Base-by-base conservation (phyloP, 495 filamentous ascomycete genomes). In the Chaetomium tenue region DNA sequence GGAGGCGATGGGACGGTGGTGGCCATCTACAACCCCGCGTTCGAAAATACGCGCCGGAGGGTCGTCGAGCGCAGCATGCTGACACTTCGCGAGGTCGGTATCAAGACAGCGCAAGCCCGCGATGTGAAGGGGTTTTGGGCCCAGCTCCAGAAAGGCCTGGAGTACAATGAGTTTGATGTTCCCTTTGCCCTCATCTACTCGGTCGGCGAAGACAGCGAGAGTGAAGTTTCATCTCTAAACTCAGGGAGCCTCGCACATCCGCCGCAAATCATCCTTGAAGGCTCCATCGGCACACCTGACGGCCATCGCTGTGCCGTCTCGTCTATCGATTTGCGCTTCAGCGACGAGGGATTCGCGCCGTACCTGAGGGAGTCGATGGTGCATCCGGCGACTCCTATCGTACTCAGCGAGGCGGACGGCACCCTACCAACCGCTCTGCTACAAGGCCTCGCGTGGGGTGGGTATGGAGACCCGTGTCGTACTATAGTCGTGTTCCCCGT, bases 401-500 rank as follows among this genome's bases (percentile, higher is more conserved):
- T 88, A 16, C 73, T 91, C 7, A 83, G 82, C 11, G 77, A 80
- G 9, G 77, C 83, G 18, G 80, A 84, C 20, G 85, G 83, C 37
- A 87, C 83, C 33, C 75, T 89, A 20, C 85, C 87, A 12, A 62
- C 71, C 5, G 75, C 78, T n/a, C 72, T 89, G 33, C 75, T 91
- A 61, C 73, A 86, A 42, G 87, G 84, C 0, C 72, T 91, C 26
- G 73, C 85, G 39, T 87, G 83, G 82, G 79, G 84, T 59, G 88
- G 88, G 1, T 88, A 86, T 62, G 83, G 84, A 2, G 87, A 89
- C 61, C 79, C 82, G 0, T 87, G 85, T 66, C 77, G 76, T n/a
- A 83, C 86, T 3, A 83, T 86, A 37, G 87, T 91, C 23, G 79
- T 89, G 23, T 90, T 88, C 69, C 86, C 88, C 0, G 84, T 91